These are phyloP conservation scores for Aspergillus fumigatus DNA, from an alignment of 2,329 filamentous ascomycete genomes.

Conservation along the genomic window DNA sequence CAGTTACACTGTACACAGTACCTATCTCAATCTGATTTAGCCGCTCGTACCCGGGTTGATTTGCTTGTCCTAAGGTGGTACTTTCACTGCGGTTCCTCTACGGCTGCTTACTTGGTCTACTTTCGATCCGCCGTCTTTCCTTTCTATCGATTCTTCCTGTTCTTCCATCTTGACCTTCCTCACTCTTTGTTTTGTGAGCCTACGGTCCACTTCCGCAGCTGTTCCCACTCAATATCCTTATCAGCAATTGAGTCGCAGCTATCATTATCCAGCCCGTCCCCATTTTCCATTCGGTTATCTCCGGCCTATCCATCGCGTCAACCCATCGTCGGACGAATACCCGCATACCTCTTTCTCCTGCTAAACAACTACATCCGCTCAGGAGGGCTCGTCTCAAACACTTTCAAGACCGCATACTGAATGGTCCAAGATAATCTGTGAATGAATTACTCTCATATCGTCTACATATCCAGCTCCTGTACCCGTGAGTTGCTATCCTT, in stretches of 20 bases:
- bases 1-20: not conserved
- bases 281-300: slow-evolving; percentile 23
- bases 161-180: not conserved
- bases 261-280: not conserved
- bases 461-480: not conserved
- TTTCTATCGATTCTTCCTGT: slow-evolving; percentile 3
- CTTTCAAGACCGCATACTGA: not conserved
- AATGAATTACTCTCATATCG: not conserved
- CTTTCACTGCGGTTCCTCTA: not conserved
- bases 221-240: slow-evolving; percentile 10
- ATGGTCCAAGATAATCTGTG: not conserved
- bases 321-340: slow-evolving; percentile 6
- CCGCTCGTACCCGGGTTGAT: not conserved
- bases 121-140: slow-evolving; percentile 2
- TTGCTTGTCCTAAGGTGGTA: not conserved
- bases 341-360: not conserved
- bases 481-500: slow-evolving; percentile 8
- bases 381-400: not conserved
- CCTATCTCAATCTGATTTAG: not conserved
- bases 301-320: slow-evolving; percentile 23
- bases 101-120: not conserved
- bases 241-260: slow-evolving; percentile 21
- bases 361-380: not conserved
- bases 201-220: not conserved
- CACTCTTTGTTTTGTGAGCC: not conserved